These are phyloP conservation scores for Colletotrichum lentis DNA, from an alignment of 2,329 filamentous ascomycete species.

Conservation along the genomic window DNA sequence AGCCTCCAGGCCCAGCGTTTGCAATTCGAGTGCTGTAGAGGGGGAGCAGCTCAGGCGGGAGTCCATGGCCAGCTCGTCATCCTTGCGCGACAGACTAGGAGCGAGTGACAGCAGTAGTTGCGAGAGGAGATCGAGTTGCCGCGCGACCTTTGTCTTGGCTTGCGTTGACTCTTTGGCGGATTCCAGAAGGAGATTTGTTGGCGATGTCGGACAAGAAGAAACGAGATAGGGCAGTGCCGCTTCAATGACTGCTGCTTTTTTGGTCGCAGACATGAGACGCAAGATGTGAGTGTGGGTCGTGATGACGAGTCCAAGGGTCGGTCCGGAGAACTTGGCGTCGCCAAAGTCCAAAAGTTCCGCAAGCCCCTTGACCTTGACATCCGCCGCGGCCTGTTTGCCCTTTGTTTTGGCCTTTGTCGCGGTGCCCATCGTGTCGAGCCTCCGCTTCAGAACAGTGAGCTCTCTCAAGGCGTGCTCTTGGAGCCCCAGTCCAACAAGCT, in stretches of 20 bases:
- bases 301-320: slow-evolving; percentile 64
- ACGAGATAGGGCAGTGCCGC: slow-evolving; percentile 63
- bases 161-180: slow-evolving; percentile 54
- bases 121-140: slow-evolving; percentile 72
- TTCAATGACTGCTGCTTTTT: slow-evolving; percentile 68
- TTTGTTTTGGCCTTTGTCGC: slow-evolving; percentile 21
- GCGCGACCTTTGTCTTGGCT: slow-evolving; percentile 65
- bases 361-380: slow-evolving; percentile 52
- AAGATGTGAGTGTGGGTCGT: slow-evolving; percentile 72
- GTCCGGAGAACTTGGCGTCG: slow-evolving; percentile 51
- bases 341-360: slow-evolving; percentile 70
- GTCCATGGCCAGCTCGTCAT: slow-evolving; percentile 66
- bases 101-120: slow-evolving; percentile 71
- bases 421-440: slow-evolving; percentile 56
- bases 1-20: slow-evolving; percentile 68
- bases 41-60: slow-evolving; percentile 65
- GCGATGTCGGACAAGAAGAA: slow-evolving; percentile 63
- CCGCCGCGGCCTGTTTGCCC: slow-evolving; percentile 11
- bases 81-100: slow-evolving; percentile 70
- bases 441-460: slow-evolving; percentile 69
- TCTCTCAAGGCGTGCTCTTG: slow-evolving; percentile 76
- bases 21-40: slow-evolving; percentile 66
- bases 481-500: slow-evolving; percentile 69
- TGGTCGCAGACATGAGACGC: slow-evolving; percentile 67
- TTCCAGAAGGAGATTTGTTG: slow-evolving; percentile 63